Conservation (phyloP, 2,329 filamentous ascomycete genomes). For the Beauveria asiatica region DNA sequence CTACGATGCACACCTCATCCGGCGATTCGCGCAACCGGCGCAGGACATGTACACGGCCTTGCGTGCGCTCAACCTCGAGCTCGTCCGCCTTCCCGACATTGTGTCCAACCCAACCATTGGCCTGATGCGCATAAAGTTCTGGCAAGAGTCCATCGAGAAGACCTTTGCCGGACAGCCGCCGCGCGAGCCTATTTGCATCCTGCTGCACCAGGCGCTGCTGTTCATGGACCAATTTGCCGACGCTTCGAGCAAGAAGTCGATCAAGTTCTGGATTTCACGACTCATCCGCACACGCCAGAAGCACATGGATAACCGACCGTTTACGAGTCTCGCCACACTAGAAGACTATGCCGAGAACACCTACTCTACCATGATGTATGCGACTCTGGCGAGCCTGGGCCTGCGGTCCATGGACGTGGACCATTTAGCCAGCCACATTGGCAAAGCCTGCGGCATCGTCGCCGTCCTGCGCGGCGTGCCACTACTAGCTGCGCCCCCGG, state of each 20-base stretch:
- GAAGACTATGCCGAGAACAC: slow-evolving; percentile 92
- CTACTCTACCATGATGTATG: slow-evolving; percentile 85
- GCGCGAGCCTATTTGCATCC: slow-evolving; percentile 81
- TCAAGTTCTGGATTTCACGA: slow-evolving; percentile 67
- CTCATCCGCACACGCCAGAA: slow-evolving; percentile 76
- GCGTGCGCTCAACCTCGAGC: slow-evolving; percentile 85
- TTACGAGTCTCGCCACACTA: slow-evolving; percentile 60
- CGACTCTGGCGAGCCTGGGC: slow-evolving; percentile 71
- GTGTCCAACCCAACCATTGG: slow-evolving; percentile 84
- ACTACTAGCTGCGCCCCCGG: slow-evolving; percentile 66
- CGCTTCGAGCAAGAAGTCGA: slow-evolving; percentile 34
- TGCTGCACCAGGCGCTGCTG: slow-evolving; percentile 65
- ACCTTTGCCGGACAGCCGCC: slow-evolving; percentile 72
- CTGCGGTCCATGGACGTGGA: slow-evolving; percentile 78
- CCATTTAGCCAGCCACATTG: slow-evolving; percentile 89
- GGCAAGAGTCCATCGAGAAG: slow-evolving; percentile 74
- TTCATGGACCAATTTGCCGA: slow-evolving; percentile 43
- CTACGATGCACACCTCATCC: slow-evolving; percentile 77
- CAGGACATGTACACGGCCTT: slow-evolving; percentile 84
- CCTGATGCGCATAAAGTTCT: slow-evolving; percentile 87
- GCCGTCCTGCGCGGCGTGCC: slow-evolving; percentile 83
- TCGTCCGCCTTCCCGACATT: slow-evolving; percentile 81
- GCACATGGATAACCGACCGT: slow-evolving; percentile 76
- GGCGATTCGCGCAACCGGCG: slow-evolving; percentile 65
- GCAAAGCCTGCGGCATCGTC: slow-evolving; percentile 84